phyloP scores from a whole-genome alignment of 495 filamentous ascomycete genomes.

The Pyronema domesticum region DNA sequence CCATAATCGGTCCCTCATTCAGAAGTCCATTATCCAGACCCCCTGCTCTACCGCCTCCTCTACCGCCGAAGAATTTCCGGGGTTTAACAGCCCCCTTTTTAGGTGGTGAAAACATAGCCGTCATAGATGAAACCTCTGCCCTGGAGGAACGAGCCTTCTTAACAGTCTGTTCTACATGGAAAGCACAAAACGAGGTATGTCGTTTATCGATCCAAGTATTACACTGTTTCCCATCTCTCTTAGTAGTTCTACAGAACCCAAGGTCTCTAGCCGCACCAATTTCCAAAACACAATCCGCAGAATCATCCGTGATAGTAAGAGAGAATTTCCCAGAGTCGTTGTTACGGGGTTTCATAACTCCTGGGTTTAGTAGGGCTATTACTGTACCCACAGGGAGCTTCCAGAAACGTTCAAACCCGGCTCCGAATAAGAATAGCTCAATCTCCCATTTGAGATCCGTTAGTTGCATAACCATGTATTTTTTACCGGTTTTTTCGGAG shows the following conservation, averaged over 20 bases:
- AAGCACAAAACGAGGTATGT: constrained; percentile 83
- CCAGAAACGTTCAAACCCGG: constrained; percentile 80
- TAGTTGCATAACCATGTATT: constrained; percentile 82
- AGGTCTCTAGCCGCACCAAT: constrained; percentile 73
- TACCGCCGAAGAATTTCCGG: constrained; percentile 33
- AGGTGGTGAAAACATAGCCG: constrained; percentile 20
- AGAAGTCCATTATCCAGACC: constrained; percentile 17
- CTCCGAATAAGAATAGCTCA: constrained; percentile 80
- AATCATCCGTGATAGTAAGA: constrained; percentile 60
- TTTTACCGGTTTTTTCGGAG: constrained; percentile 28
- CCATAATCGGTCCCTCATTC: constrained; percentile 15
- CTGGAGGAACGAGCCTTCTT: constrained; percentile 50
- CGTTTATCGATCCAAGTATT: constrained; percentile 69
- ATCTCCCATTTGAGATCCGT: constrained; percentile 82
- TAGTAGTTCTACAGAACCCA: constrained; percentile 67
- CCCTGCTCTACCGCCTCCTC: constrained; percentile 23
- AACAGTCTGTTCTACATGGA: constrained; percentile 65
- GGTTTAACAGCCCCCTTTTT: constrained; percentile 32
- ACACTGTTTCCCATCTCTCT: constrained; percentile 69
- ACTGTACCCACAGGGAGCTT: constrained; percentile 72
- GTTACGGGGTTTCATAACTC: constrained; percentile 66
- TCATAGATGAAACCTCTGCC: constrained; percentile 64
- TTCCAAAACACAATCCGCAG: constrained; percentile 77
- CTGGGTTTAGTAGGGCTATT: constrained; percentile 85
- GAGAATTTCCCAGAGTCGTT: constrained; percentile 64